Base-by-base conservation (phyloP, 2,329 filamentous ascomycete species). In the Phialophora chinensis region DNA sequence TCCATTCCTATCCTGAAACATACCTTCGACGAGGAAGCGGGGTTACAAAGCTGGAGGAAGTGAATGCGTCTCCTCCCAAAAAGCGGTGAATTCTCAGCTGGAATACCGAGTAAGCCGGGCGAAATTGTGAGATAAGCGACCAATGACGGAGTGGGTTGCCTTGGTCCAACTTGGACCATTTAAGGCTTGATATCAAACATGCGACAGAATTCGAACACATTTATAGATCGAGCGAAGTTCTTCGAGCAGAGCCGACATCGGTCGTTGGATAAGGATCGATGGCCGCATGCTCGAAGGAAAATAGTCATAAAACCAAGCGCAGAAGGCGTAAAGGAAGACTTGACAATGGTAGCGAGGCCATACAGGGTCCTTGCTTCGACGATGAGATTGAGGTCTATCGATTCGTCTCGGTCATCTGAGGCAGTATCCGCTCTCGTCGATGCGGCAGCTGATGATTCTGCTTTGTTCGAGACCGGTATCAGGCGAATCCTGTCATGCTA, bases 371-470 rank as follows among this genome's bases (percentile, higher is more conserved):
- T 56, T 53, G 57, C 47, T 59, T 65, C 66, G 68, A 65, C 66
- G 29, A 66, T 70, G 66, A 62, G 68, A 71, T 71, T 69, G 63
- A 63, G 66, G 52, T 71, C 69, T 71, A 71, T 70, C 68, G 69
- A 65, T 61, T 68, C 68, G 68, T 60, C 31, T 63, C 62, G 61
- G 55, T 60, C 25, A 66, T 56, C 20, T 27, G 25, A 55, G 60
- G 63, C 63, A 66, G 63, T 35, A 49, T 44, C 35, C 59, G 63
- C 68, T 64, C 65, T 68, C 63, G 63, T 61, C 63, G 49, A 63
- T 35, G 60, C 66, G 63, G 56, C 65, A 64, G 66, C 62, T 50
- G 60, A 49, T 35, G 31, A 60, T 62, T 33, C 65, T 68, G 65
- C 57, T 58, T 64, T 58, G 20, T 25, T 38, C 23, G 59, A 62